Conservation (phyloP, 345 rosid genomes). For the Eucalyptus cloeziana region DNA sequence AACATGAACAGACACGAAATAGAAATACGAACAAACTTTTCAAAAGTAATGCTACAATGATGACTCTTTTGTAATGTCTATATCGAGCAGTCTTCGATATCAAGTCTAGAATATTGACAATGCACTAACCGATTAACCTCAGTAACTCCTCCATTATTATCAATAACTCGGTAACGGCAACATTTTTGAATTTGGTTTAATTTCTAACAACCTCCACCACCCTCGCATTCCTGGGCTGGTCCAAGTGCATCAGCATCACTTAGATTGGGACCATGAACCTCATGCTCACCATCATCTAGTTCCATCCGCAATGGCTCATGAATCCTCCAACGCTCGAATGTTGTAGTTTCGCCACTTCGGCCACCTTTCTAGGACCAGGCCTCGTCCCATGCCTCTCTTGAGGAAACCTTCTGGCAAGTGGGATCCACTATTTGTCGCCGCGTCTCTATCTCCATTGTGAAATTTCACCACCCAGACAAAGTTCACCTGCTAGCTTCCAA, state of each 20-base stretch:
- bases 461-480: slow-evolving; percentile 10
- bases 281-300: slow-evolving; percentile 13
- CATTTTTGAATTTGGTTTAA: too few relatives aligned
- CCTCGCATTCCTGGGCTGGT: too few relatives aligned
- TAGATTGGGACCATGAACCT: slow-evolving; percentile 8
- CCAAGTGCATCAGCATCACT: slow-evolving; percentile 10
- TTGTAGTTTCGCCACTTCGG: background rate
- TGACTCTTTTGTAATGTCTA: too few relatives aligned
- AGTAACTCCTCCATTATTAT: too few relatives aligned
- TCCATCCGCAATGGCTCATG: slow-evolving; percentile 30
- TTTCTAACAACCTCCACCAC: too few relatives aligned
- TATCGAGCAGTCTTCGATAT: too few relatives aligned
- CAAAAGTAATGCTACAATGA: too few relatives aligned
- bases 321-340: slow-evolving; percentile 15
- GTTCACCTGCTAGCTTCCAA: background rate
- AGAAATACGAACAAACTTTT: too few relatives aligned
- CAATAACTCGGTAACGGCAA: too few relatives aligned
- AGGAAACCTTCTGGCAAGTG: slow-evolving; percentile 7
- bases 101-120: too few relatives aligned
- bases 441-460: background rate
- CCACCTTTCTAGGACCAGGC: background rate
- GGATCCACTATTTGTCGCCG: background rate
- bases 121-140: too few relatives aligned
- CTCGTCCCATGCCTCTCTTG: background rate
- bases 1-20: too few relatives aligned